Percentiles rank a stretch among this genome's conserved stretches.
phyloP scores from a whole-genome alignment of 2,329 filamentous ascomycete species.

The Ophiostoma fasciatum region DNA sequence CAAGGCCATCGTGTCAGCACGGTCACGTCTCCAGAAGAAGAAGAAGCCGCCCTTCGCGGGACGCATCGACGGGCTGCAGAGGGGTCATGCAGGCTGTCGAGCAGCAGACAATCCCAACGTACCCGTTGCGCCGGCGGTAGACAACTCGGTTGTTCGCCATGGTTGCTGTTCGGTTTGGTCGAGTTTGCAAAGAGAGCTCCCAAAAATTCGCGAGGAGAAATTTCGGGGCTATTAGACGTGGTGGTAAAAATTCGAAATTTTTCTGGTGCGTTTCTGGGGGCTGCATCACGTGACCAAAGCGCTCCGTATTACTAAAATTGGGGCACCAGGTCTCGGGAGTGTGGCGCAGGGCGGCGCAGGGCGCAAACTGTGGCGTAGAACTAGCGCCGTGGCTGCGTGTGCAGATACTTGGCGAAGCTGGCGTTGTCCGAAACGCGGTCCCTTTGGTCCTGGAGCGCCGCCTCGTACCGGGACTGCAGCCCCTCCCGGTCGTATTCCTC shows the following conservation, averaged over 20 bases:
- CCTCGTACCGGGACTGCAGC: constrained; percentile 60
- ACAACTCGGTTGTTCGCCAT: constrained; percentile 46
- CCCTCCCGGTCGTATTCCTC: constrained; percentile 49
- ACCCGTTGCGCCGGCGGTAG: constrained; percentile 70
- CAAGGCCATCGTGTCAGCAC: constrained; percentile 1
- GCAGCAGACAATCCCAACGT: too few relatives aligned
- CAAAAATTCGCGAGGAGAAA: constrained; percentile 5
- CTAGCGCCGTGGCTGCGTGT: constrained; percentile 22
- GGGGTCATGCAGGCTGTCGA: too few relatives aligned
- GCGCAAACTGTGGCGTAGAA: neutral
- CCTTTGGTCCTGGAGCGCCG: constrained; percentile 46
- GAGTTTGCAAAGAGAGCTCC: constrained; percentile 7
- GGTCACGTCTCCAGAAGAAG: neutral
- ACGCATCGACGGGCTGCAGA: neutral
- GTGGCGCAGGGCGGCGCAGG: too few relatives aligned
- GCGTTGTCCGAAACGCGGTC: constrained; percentile 37
- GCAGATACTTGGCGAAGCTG: constrained; percentile 47
- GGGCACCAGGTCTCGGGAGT: too few relatives aligned
- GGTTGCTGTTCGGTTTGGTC: constrained; percentile 29
- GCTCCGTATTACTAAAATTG: too few relatives aligned
- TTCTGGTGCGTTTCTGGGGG: constrained; percentile 11
- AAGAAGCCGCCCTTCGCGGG: neutral
- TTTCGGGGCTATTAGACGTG: constrained; percentile 2
- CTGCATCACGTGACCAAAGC: constrained; percentile 9
- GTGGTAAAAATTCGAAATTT: constrained; percentile 9